A percentile compares a stretch with the other conserved stretches of the same genome.
Evolutionary conservation across 169 alveolate genomes (phyloP).

Genomic region (Besnoitia besnoiti): DNA sequence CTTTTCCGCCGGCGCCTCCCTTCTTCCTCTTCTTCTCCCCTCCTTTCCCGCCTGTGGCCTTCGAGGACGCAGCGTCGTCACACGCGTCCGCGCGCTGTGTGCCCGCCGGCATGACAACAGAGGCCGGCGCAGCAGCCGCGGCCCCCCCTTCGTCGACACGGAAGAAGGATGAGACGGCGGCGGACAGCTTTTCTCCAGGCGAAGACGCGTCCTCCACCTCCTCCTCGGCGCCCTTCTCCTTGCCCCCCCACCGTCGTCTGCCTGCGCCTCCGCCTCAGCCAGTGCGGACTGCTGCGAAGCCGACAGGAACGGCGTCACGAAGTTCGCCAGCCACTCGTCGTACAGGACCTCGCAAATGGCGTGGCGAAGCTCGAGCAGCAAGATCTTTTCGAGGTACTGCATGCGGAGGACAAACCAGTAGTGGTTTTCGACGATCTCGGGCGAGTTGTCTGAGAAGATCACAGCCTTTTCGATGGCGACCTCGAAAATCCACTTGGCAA

Average conservation of each 20-base stretch:
- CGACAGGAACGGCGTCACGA: neutral
- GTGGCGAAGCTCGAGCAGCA: constrained; percentile 60
- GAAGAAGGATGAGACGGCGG: constrained; percentile 2
- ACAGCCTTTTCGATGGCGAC: constrained; percentile 34
- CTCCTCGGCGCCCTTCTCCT: neutral
- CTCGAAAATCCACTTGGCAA: constrained; percentile 8
- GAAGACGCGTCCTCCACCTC: neutral
- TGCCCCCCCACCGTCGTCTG: neutral
- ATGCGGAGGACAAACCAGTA: constrained; percentile 32
- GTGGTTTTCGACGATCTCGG: constrained; percentile 1
- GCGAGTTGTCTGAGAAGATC: neutral
- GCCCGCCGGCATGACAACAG: neutral
- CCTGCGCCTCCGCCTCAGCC: neutral
- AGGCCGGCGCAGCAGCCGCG: neutral
- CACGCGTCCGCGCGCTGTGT: neutral
- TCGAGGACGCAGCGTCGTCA: neutral
- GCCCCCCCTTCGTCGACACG: constrained; percentile 21
- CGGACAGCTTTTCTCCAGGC: neutral
- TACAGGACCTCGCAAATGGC: constrained; percentile 41
- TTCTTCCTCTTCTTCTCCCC: neutral
- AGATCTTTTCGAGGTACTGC: constrained; percentile 46
- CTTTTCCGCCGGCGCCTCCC: neutral
- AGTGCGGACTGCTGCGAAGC: neutral
- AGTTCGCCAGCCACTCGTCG: constrained; percentile 53
- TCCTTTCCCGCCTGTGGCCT: neutral